Conservation (phyloP, 345 rosid genomes). For the Gynandropsis gynandra region DNA sequence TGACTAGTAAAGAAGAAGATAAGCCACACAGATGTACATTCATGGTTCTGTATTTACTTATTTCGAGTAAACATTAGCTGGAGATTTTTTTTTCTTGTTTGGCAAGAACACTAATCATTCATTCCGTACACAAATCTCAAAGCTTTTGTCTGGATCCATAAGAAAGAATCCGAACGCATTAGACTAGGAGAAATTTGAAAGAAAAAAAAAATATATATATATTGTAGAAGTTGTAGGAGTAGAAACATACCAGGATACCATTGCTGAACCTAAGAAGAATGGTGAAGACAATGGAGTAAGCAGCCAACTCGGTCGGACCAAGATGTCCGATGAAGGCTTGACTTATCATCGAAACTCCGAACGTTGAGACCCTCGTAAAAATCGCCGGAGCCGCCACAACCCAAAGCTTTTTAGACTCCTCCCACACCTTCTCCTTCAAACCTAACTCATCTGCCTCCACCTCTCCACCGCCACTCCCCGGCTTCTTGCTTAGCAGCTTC, state of each 20-base stretch:
- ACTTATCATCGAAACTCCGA: constrained; percentile 49
- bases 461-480: constrained; percentile 10
- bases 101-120: no score
- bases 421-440: constrained; percentile 47
- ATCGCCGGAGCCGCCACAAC: constrained; percentile 71
- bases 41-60: no score
- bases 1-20: no score
- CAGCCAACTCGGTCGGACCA: constrained; percentile 61
- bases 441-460: constrained; percentile 17
- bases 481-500: constrained; percentile 26
- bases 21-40: no score
- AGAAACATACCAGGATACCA: constrained; percentile 48
- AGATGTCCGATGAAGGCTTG: constrained; percentile 73
- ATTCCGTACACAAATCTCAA: no score
- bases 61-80: no score
- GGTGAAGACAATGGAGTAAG: constrained; percentile 58
- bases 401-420: constrained; percentile 64
- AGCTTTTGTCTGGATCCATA: no score
- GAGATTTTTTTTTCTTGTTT: no score
- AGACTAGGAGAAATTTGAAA: no score
- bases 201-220: neutral
- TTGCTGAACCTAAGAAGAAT: constrained; percentile 57
- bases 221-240: neutral
- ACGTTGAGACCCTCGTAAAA: constrained; percentile 64
- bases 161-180: no score